Base-by-base conservation (phyloP, 73 alveolate species). In the Paramecium sonneborni region DNA sequence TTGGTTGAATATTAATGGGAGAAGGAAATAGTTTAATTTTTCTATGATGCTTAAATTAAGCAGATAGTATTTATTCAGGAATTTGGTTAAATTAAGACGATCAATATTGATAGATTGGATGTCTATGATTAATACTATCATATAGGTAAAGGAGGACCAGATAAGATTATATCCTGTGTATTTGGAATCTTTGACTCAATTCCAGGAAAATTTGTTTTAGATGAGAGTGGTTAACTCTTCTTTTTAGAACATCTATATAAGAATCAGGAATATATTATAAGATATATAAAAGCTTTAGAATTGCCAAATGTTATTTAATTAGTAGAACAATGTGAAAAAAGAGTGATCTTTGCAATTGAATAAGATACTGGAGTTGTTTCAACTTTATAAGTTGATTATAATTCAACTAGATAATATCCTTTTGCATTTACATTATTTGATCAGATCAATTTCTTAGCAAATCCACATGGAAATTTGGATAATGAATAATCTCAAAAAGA, bases 381-480 rank as follows among this genome's bases (percentile, higher is more conserved):
- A 1, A 82, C 87, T 7, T 88, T 69, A 46, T 55, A 69, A 14
- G 37, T 88, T 14, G 94, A 88, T 69, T 88, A 69, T 55, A 82
- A 62, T 23, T 38, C 79, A 28, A 82, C 68, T 10, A 76, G 94
- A 79, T 43, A 79, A 39, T 44, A 30, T 46, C 55, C 44, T 18
- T 88, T 69, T 70, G 94, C 88, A 8, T 88, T 88, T 62, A 88
- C 94, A 0, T 41, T 88, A 1, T 44, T 88, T 39, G 94, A 88
- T 28, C 37, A 88, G 14, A 37, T 57, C 3, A 82, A 88, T 44
- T 88, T 69, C 62, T 52, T 88, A 15, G 94, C 32, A 38, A 88
- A 88, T 44, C 94, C 94, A 28, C 94, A 88, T 41, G 94, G 94
- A 12, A 48, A 76, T 38, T 69, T 88, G 20, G 87, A 69, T 15